These are phyloP conservation scores for Penicillium sp. DNA, from an alignment of 2,329 filamentous ascomycete genomes.

Conservation along the genomic window DNA sequence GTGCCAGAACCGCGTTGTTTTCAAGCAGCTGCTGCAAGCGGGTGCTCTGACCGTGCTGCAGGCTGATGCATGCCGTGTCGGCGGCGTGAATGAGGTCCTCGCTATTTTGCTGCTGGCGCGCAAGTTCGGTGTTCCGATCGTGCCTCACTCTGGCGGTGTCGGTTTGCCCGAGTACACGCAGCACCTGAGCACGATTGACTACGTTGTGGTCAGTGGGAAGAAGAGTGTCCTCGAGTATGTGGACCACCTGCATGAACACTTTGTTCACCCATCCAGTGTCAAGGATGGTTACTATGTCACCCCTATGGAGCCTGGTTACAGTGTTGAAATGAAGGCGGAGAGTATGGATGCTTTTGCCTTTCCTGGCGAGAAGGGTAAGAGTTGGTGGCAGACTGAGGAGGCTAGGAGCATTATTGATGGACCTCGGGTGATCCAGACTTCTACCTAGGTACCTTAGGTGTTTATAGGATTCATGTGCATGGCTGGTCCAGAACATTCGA, in stretches of 20 bases:
- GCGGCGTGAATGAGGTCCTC: slow-evolving; percentile 85
- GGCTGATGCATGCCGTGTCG: slow-evolving; percentile 83
- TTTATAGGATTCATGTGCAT: slow-evolving; percentile 20
- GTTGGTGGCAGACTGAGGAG: slow-evolving; percentile 81
- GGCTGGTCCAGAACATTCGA: slow-evolving; percentile 10
- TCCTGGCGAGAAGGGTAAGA: slow-evolving; percentile 70
- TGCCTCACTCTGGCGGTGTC: slow-evolving; percentile 84
- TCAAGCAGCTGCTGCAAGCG: slow-evolving; percentile 80
- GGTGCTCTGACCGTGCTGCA: slow-evolving; percentile 84
- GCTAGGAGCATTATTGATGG: slow-evolving; percentile 69
- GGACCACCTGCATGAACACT: slow-evolving; percentile 91
- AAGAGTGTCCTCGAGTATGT: slow-evolving; percentile 83
- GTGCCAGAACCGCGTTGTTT: slow-evolving; percentile 91
- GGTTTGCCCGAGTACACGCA: slow-evolving; percentile 91
- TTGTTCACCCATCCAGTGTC: slow-evolving; percentile 73
- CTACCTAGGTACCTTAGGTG: not conserved
- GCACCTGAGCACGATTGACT: slow-evolving; percentile 88
- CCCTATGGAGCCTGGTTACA: slow-evolving; percentile 76
- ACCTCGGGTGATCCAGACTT: slow-evolving; percentile 31
- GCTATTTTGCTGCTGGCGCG: slow-evolving; percentile 79
- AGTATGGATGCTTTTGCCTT: slow-evolving; percentile 78
- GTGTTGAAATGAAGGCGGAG: slow-evolving; percentile 85
- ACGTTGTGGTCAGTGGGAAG: slow-evolving; percentile 78
- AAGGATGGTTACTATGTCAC: slow-evolving; percentile 85
- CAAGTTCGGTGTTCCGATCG: slow-evolving; percentile 68